Conservation (phyloP, 176 grass and related monocot genomes). For the Poa annua region DNA sequence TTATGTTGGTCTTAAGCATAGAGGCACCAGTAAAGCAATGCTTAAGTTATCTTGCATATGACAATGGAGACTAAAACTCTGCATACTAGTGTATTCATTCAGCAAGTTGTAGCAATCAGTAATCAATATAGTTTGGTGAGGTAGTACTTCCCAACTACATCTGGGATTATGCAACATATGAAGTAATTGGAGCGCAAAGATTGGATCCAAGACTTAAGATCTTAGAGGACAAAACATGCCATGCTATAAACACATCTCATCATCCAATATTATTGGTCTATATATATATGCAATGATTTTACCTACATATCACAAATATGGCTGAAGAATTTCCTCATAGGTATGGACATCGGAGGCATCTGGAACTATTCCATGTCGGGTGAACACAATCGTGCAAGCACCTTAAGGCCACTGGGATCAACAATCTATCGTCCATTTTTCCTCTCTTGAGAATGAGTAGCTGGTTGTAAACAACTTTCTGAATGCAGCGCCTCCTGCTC, state of each 20-base stretch:
- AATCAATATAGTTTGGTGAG: neutral
- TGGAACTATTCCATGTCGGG: neutral
- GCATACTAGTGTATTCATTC: too few relatives aligned
- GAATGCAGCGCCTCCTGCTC: neutral
- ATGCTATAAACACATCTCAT: neutral
- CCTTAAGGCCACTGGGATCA: neutral
- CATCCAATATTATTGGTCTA: neutral
- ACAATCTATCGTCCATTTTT: neutral
- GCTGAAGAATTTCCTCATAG: neutral
- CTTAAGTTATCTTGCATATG: neutral
- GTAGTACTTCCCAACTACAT: neutral
- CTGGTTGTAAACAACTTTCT: accelerated
- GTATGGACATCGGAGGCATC: neutral
- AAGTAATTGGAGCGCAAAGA: neutral
- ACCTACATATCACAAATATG: neutral
- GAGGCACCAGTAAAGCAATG: neutral
- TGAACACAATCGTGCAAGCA: neutral
- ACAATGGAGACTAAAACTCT: too few relatives aligned
- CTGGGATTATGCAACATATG: neutral
- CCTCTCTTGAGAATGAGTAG: neutral
- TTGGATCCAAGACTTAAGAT: neutral
- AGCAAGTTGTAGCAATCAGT: neutral
- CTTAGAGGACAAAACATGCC: neutral
- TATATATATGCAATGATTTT: neutral
- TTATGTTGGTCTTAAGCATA: too few relatives aligned